Conservation (phyloP, 345 rosid genomes). For the Leavenworthia alabamica region DNA sequence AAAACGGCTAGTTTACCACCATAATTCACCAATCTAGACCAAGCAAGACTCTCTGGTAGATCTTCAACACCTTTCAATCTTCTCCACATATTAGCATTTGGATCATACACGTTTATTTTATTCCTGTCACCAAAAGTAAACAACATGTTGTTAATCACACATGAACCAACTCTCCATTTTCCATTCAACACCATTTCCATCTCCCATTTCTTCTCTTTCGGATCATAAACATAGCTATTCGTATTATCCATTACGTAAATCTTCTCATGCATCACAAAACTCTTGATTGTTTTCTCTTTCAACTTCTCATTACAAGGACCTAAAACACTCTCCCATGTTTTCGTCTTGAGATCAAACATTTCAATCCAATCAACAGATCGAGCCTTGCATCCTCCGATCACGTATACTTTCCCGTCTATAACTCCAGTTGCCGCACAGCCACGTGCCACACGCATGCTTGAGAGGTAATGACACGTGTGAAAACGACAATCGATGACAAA, state of each 20-base stretch:
- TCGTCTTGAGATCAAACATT: background rate
- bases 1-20: background rate
- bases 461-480: background rate
- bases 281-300: background rate
- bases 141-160: background rate
- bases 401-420: background rate
- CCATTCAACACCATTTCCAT: background rate
- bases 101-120: background rate
- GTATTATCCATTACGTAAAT: background rate
- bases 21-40: background rate
- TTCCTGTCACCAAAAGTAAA: background rate
- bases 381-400: background rate
- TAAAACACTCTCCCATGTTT: background rate
- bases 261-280: background rate
- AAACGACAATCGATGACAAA: too few species aligned
- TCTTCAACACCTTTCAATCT: background rate
- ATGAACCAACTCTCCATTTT: background rate
- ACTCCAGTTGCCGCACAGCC: background rate
- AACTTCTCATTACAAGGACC: background rate
- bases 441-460: background rate
- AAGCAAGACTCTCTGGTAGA: background rate
- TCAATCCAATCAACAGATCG: background rate
- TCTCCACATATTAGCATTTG: background rate
- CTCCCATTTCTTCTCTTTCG: background rate
- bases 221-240: background rate